phyloP scores from a whole-genome alignment of 164 flowering plant species.

The Vitis rotundifolia region DNA sequence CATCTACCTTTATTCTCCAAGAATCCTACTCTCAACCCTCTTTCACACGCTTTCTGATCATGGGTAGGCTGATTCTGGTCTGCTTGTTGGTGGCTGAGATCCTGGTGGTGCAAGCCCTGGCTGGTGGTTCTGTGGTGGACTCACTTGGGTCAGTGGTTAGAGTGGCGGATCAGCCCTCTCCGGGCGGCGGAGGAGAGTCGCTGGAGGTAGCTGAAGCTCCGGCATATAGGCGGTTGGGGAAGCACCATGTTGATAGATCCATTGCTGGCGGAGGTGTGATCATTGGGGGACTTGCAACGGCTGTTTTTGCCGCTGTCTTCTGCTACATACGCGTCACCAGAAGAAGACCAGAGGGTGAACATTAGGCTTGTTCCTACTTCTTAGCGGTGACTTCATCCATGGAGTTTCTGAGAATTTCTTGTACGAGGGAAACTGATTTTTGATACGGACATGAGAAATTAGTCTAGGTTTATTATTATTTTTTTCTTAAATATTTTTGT shows the following conservation, averaged over 20 bases:
- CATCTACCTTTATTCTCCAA: neutral
- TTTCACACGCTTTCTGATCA: neutral
- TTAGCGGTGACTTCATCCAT: no score
- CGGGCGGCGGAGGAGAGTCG: conserved; percentile 3
- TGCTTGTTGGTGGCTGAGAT: conserved; percentile 16
- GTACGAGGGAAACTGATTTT: neutral
- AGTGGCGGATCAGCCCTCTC: conserved; percentile 18
- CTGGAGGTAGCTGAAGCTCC: conserved; percentile 31
- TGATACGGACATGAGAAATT: no score
- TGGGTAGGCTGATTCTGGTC: conserved; percentile 18
- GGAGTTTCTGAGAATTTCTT: neutral
- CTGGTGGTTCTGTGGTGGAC: neutral
- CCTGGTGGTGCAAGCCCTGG: conserved; percentile 15
- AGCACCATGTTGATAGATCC: conserved; percentile 45
- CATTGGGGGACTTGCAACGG: conserved; percentile 54
- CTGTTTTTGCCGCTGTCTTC: conserved; percentile 51
- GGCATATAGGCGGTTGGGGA: conserved; percentile 30
- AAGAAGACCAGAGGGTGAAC: conserved; percentile 17
- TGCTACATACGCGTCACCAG: conserved; percentile 56
- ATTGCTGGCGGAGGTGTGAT: conserved; percentile 60
- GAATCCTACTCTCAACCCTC: no score
- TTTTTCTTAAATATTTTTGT: no score
- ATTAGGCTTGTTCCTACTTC: neutral
- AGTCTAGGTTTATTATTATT: no score
- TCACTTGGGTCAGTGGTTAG: neutral